Evolutionary conservation across 1,139 yeast genomes (phyloP), one percentile per base, ranked within the genome.

Genomic region (Candida albicans): DNA sequence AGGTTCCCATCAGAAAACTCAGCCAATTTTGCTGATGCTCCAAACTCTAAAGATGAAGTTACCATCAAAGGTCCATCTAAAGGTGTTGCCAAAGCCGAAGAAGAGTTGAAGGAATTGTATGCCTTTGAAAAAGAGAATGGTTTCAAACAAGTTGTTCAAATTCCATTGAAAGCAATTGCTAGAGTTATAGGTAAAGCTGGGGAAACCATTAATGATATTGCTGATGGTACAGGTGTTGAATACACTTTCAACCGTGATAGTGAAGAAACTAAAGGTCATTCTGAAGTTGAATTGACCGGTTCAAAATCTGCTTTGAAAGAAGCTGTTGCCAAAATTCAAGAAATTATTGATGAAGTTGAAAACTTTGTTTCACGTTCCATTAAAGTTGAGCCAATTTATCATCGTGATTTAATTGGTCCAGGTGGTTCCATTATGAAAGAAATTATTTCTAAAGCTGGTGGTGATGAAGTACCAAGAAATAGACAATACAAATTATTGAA

Each of bases 81-180:
- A 65, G 93, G 91, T 53, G 98, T 88, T 37, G 77, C 81, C 27
- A 84, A 86, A 61, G 95, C 96, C 36, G 82, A 82, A 62, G 93
- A 84, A 52, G 99, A 95, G 71, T 71, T 95, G 59, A 75, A 78
- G 57, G 97, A 90, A 48, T 76, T 95, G 52, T 75, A 87, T 54
- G 86, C 86, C 56, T 95, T 85, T 64, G 98, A 91, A 65, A 84
- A 80, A 59, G 96, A 88, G 56, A 89, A 91, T 60, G 93, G 96
- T 25, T 81, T 81, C 67, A 76, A 79, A 48, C 77, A 81, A 54
- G 67, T 70, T 15, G 59, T 93, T 42, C 65, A 70, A 41, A 84
- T 95, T 44, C 95, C 97, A 37, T 65, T 75, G 36, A 80, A 77
- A 53, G 85, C 91, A 18, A 77, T 91, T 50, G 76, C 97, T 13